Evolutionary conservation across 306 rosid species (phyloP).

Genomic region (Carpinus fangiana): DNA sequence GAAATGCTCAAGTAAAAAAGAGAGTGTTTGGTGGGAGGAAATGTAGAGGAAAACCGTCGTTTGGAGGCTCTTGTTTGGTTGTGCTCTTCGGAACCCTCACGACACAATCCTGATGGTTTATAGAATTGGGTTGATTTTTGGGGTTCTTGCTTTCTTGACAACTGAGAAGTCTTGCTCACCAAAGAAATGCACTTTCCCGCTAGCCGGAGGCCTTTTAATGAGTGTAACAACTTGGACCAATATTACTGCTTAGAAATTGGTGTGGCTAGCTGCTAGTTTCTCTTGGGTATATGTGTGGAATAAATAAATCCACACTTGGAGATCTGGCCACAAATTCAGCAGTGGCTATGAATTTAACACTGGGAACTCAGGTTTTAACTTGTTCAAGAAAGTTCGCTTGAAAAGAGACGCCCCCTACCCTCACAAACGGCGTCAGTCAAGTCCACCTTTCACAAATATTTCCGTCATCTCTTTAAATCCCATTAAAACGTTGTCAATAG

Average conservation of each 20-base stretch:
- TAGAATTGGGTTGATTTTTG: conserved; percentile 43
- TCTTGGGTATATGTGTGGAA: conserved; percentile 33
- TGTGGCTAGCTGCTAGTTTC: conserved; percentile 32
- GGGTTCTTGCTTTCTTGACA: conserved; percentile 32
- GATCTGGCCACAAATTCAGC: conserved; percentile 51
- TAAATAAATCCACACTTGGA: conserved; percentile 43
- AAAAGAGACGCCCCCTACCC: too few relatives aligned
- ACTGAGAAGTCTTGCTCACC: conserved; percentile 44
- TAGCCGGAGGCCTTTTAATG: conserved; percentile 53
- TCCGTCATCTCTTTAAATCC: too few relatives aligned
- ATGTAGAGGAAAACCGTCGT: conserved; percentile 1
- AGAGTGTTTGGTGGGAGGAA: conserved; percentile 21
- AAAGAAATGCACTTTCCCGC: conserved; percentile 39
- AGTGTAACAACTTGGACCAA: conserved; percentile 54
- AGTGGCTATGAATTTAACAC: conserved; percentile 45
- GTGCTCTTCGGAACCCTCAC: conserved; percentile 12
- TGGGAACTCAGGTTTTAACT: conserved; percentile 38
- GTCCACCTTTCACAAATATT: too few relatives aligned
- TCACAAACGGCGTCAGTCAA: too few relatives aligned
- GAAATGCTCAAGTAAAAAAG: conserved; percentile 18
- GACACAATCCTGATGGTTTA: neutral
- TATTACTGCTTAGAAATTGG: conserved; percentile 52
- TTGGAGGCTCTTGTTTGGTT: conserved; percentile 2
- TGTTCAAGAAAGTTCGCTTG: too few relatives aligned
- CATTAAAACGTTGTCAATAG: too few relatives aligned